Conservation (phyloP, 495 filamentous ascomycete genomes). For the Cudoniella acicularis region DNA sequence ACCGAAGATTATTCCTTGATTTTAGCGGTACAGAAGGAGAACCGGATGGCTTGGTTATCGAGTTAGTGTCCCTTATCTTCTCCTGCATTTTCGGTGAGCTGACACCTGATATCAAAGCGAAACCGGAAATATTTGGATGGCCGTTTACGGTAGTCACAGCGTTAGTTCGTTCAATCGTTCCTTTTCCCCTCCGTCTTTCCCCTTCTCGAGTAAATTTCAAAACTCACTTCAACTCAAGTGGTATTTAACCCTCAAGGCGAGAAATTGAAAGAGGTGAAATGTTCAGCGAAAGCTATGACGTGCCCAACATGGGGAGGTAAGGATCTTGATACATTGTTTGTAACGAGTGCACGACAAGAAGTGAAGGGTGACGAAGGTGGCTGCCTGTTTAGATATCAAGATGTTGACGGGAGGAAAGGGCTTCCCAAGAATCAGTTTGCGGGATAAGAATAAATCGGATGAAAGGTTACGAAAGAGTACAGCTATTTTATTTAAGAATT, state of each 20-base stretch:
- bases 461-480: background rate
- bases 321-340: slow-evolving; percentile 12
- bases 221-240: too few species aligned
- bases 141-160: slow-evolving; percentile 6
- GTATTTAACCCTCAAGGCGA: slow-evolving; percentile 6
- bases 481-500: too few species aligned
- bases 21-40: slow-evolving; percentile 19
- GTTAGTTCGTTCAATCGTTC: slow-evolving; percentile 16
- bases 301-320: slow-evolving; percentile 17
- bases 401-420: background rate
- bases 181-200: background rate
- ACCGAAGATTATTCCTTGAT: slow-evolving; percentile 25
- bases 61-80: slow-evolving; percentile 8
- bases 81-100: too few species aligned
- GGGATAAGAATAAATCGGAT: background rate
- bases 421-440: slow-evolving; percentile 9
- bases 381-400: slow-evolving; percentile 5
- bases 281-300: slow-evolving; percentile 12
- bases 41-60: slow-evolving; percentile 31
- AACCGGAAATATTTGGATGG: slow-evolving; percentile 16
- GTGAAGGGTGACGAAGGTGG: slow-evolving; percentile 10
- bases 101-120: too few species aligned
- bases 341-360: background rate
- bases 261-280: slow-evolving; percentile 6
- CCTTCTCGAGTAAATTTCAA: too few species aligned